Percentiles rank a stretch among this genome's conserved stretches.
phyloP scores from a whole-genome alignment of 345 rosid genomes.

The Angophora floribunda region DNA sequence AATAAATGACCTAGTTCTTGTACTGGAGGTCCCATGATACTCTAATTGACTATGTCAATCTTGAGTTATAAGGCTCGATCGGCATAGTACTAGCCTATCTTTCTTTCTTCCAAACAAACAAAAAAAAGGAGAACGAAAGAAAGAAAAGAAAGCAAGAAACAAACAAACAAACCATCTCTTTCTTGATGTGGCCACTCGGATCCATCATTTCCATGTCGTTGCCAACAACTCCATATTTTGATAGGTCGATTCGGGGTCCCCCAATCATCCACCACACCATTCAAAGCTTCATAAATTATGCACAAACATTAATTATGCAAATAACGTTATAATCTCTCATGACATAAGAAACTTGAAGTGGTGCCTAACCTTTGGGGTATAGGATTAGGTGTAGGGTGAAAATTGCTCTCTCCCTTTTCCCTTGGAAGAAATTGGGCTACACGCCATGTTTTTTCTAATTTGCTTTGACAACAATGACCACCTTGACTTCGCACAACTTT shows the following conservation, averaged over 20 bases:
- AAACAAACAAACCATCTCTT: conserved; percentile 2
- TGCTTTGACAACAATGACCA: conserved; percentile 16
- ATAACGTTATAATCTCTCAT: conserved; percentile 1
- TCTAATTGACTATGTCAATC: background rate
- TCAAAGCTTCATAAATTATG: background rate
- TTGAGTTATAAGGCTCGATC: background rate
- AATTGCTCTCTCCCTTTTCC: background rate
- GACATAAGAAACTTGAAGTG: conserved; percentile 20
- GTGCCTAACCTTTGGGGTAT: background rate
- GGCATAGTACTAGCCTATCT: background rate
- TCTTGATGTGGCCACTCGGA: conserved; percentile 19
- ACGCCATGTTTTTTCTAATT: background rate
- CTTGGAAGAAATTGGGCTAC: background rate
- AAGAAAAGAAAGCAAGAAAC: background rate
- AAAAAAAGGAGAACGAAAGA: background rate
- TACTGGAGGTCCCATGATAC: background rate
- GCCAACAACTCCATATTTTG: conserved; percentile 4
- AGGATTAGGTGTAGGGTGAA: conserved; percentile 21
- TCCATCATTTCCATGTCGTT: conserved; percentile 15
- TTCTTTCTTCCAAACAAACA: background rate
- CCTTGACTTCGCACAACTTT: conserved; percentile 1
- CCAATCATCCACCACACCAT: background rate
- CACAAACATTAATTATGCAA: background rate
- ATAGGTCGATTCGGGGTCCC: background rate
- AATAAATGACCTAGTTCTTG: background rate